phyloP scores from a whole-genome alignment of 1,284 basidiomycete genomes.

The Moniliophthora roreri region DNA sequence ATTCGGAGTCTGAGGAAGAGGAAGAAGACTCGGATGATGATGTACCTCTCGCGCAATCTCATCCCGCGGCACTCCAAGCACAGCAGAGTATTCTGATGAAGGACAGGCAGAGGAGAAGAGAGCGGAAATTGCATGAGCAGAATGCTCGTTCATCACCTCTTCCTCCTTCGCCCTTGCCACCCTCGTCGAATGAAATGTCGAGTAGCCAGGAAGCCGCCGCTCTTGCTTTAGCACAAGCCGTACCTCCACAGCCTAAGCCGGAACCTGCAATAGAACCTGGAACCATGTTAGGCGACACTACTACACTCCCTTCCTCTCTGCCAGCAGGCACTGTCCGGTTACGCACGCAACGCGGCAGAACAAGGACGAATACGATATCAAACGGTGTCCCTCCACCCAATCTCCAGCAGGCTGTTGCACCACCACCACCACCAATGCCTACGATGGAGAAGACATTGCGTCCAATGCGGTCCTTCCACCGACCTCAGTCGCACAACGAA shows the following conservation, averaged over 20 bases:
- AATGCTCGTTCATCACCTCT: slow-evolving; percentile 16
- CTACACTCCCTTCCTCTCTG: no score
- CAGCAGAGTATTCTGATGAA: slow-evolving; percentile 75
- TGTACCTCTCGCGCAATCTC: slow-evolving; percentile 73
- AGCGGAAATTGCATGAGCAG: slow-evolving; percentile 34
- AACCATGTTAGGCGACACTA: no score
- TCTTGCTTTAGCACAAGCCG: no score
- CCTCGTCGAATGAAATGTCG: neutral
- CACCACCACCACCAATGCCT: slow-evolving; percentile 6
- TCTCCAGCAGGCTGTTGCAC: no score
- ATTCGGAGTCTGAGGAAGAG: slow-evolving; percentile 35
- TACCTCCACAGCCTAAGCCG: no score
- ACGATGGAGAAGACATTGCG: slow-evolving; percentile 34
- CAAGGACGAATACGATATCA: neutral
- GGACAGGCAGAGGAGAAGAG: slow-evolving; percentile 54
- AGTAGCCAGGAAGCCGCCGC: neutral
- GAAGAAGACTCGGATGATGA: slow-evolving; percentile 54
- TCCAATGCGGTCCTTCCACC: slow-evolving; percentile 60
- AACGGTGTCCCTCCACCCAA: no score
- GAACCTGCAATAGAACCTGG: no score
- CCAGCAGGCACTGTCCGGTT: no score
- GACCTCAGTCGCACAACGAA: slow-evolving; percentile 31
- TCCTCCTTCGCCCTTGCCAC: slow-evolving; percentile 9
- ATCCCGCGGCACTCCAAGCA: slow-evolving; percentile 74
- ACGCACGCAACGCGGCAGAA: neutral